Evolutionary conservation across 208 protist species (phyloP), one percentile per base, ranked within the genome.

Genomic region (Trypanosoma lewisi): DNA sequence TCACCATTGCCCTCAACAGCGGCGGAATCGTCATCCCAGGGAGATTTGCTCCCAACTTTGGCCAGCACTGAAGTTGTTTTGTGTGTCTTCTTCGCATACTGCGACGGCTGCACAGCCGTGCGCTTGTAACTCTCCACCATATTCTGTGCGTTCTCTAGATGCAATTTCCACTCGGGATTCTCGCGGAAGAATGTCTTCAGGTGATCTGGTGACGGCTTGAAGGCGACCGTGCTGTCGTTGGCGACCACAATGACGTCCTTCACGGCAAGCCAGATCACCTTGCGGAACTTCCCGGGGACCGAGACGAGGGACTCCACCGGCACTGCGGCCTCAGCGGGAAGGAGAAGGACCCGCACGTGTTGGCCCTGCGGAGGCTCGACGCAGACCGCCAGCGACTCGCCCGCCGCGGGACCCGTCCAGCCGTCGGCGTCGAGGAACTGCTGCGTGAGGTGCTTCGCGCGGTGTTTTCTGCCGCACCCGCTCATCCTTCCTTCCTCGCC

Each of bases 201-300:
- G 58, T 95, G 88, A 53, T 87, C 82, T 7, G 85, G 85, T 2
- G 88, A 92, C 21, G 82, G 85, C 45, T 95, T 95, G 44, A 82
- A 78, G n/a, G 69, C 60, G 0, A 95, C 75, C 3, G 62, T 69
- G 4, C 65, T 70, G 34, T 70, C 59, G 57, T 91, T 81, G 4
- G 62, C 63, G 31, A 95, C 77, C 4, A 95, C 82, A 14, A 95
- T 67, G 28, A 95, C 68, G 48, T 95, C 85, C 52, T 80, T 81
- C 33, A 92, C 81, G 42, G 67, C 64, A 2, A 95, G 70, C 85
- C 88, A 95, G 44, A 95, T 91, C 27, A 95, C 88, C 63, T 95
- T 95, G 70, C 85, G 80, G 39, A 95, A 95, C 71, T 92, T 95
- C 11, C 88, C 67, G n/a, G 88, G 88, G 4, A 95, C 54, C 23